Evolutionary conservation across 176 grass and related monocot genomes (phyloP).

Genomic region (Puya raimondii): DNA sequence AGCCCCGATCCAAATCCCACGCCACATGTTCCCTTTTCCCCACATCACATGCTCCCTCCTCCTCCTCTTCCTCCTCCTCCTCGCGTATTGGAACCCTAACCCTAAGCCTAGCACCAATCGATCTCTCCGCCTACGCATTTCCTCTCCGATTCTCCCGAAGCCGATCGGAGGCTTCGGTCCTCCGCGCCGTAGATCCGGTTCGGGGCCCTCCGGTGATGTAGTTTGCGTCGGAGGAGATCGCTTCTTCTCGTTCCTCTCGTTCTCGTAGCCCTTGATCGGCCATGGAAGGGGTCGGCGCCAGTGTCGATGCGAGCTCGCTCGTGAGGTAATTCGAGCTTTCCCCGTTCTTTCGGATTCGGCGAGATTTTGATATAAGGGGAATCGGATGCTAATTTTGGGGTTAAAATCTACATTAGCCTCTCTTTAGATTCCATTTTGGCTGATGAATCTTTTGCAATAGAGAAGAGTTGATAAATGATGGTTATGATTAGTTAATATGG

Average conservation of each 20-base stretch:
- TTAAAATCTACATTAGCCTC: too few species aligned
- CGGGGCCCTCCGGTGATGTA: not conserved
- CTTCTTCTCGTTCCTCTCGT: not conserved
- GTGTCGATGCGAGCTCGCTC: not conserved
- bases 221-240: not conserved
- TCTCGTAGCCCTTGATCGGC: not conserved
- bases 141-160: not conserved
- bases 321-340: not conserved
- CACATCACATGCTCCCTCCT: not conserved
- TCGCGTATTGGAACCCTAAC: not conserved
- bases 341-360: not conserved
- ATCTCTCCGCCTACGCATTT: too few species aligned
- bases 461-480: too few species aligned
- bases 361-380: not conserved
- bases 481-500: too few species aligned
- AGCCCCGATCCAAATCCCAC: not conserved
- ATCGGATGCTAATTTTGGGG: too few species aligned
- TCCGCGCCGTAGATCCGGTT: not conserved
- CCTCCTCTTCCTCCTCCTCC: not conserved
- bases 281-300: constrained; percentile 12
- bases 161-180: not conserved
- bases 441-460: too few species aligned
- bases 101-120: not conserved
- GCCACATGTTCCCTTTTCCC: not conserved
- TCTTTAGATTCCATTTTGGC: too few species aligned